Percentiles rank a stretch among this genome's conserved stretches.
phyloP scores from a whole-genome alignment of 495 filamentous ascomycete genomes.

The Hypoxylon fuscum region DNA sequence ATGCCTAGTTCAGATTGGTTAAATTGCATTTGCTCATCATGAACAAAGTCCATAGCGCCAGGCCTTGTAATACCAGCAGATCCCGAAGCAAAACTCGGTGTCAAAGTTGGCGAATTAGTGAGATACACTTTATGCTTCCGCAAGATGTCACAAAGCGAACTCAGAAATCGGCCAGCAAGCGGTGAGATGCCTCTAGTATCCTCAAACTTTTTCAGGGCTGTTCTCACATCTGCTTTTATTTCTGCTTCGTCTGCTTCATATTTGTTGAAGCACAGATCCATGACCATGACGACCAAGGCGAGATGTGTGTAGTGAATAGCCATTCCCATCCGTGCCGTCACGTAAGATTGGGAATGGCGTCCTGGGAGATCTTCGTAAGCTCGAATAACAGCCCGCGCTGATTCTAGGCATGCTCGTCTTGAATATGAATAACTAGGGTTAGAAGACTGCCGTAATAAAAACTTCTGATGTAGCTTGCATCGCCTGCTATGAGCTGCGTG shows the following conservation, averaged over 20 bases:
- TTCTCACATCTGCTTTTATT: constrained; percentile 35
- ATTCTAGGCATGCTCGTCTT: constrained; percentile 52
- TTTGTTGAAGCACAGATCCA: constrained; percentile 43
- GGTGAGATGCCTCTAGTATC: constrained; percentile 23
- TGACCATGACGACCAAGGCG: constrained; percentile 43
- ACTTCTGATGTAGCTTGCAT: constrained; percentile 54
- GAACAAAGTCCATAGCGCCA: too few species aligned
- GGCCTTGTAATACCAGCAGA: too few species aligned
- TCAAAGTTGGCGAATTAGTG: constrained; percentile 8
- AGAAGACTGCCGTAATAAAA: constrained; percentile 38
- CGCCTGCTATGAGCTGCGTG: constrained; percentile 55
- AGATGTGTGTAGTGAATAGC: constrained; percentile 41
- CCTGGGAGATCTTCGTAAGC: constrained; percentile 47
- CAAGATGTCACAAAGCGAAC: constrained; percentile 34
- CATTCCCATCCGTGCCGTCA: constrained; percentile 36
- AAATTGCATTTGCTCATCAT: neutral
- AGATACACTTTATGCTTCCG: constrained; percentile 36
- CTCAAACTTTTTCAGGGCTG: constrained; percentile 34
- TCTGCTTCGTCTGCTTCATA: constrained; percentile 18
- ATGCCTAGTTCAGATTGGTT: neutral
- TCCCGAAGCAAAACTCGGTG: neutral
- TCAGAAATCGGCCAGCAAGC: constrained; percentile 21
- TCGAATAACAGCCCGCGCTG: constrained; percentile 57
- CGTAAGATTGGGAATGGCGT: constrained; percentile 19
- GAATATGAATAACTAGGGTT: constrained; percentile 58